Evolutionary conservation across 805 yeast genomes (phyloP).

Genomic region (Tetrapisispora fleetii): DNA sequence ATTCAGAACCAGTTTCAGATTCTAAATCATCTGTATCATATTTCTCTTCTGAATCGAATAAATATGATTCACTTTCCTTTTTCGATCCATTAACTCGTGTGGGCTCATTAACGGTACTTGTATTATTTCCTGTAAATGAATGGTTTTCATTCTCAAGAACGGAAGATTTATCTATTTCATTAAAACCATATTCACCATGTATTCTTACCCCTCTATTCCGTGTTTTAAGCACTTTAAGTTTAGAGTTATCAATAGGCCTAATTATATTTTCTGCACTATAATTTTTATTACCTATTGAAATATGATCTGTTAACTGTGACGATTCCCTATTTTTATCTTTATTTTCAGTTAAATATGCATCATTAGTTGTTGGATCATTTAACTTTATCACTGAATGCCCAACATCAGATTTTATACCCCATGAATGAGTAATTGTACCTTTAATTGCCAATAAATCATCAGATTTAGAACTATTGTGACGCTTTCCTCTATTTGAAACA

Average conservation of each 20-base stretch:
- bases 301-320: not conserved
- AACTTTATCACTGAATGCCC: conserved; percentile 16
- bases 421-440: conserved; percentile 42
- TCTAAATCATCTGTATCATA: conserved; percentile 4
- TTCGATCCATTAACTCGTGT: not conserved
- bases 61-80: not conserved
- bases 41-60: not conserved
- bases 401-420: conserved; percentile 31
- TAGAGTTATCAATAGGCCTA: not conserved
- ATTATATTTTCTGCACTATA: not conserved
- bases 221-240: conserved; percentile 4
- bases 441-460: conserved; percentile 29
- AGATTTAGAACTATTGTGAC: not conserved
- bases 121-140: not conserved
- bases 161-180: conserved; percentile 10
- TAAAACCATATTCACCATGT: conserved; percentile 23
- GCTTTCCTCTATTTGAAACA: not conserved
- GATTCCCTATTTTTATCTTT: not conserved
- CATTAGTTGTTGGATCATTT: conserved; percentile 6
- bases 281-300: not conserved
- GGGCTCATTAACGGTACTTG: not conserved
- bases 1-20: conserved; percentile 24
- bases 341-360: not conserved
- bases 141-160: conserved; percentile 4
- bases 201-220: conserved; percentile 20